Evolutionary conservation across 2,329 filamentous ascomycete genomes (phyloP).

Genomic region (Pestalotiopsis sp.): DNA sequence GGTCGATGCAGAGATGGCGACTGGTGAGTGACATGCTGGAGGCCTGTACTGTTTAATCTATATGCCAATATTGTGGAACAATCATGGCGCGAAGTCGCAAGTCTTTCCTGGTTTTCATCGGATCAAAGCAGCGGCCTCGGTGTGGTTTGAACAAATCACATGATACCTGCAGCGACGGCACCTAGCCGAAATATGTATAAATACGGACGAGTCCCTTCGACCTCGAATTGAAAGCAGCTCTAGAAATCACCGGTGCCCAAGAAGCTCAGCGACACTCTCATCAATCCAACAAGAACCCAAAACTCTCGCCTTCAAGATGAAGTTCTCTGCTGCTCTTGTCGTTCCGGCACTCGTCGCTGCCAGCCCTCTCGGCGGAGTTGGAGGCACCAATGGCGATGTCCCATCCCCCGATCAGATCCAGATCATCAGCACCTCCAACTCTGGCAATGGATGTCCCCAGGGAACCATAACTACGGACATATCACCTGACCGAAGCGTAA

Average conservation of each 20-base stretch:
- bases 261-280: not conserved
- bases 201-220: not conserved
- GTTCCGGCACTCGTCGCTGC: constrained; percentile 39
- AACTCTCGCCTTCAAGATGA: constrained; percentile 33
- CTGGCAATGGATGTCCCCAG: constrained; percentile 47
- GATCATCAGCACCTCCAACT: constrained; percentile 41
- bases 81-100: constrained; percentile 21
- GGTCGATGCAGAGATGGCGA: not conserved
- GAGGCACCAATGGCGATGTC: constrained; percentile 30
- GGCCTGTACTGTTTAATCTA: not conserved
- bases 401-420: constrained; percentile 43
- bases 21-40: not conserved
- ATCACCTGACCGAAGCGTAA: constrained; percentile 43
- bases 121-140: constrained; percentile 17
- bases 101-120: constrained; percentile 15
- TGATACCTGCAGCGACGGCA: not conserved
- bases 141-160: constrained; percentile 11
- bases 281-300: not conserved
- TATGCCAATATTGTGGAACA: not conserved
- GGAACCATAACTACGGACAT: constrained; percentile 43
- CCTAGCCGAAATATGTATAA: not conserved
- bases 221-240: not conserved
- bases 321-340: constrained; percentile 31
- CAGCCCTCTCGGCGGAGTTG: constrained; percentile 30
- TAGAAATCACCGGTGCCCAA: not conserved